Conservation (phyloP, 2,329 filamentous ascomycete genomes). For the Diaporthe nobilis region DNA sequence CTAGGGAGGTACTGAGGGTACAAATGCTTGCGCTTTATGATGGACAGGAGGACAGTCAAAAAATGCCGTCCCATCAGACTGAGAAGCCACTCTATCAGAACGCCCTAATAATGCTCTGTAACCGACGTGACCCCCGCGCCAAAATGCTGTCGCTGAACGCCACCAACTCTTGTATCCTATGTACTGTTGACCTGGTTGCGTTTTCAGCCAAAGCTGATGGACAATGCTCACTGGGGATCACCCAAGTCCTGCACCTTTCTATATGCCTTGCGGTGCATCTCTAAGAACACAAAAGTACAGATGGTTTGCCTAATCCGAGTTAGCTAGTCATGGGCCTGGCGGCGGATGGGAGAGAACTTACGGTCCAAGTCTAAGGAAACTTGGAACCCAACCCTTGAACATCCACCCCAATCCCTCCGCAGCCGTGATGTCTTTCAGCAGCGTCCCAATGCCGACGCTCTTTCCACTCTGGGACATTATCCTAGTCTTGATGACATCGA, state of each 20-base stretch:
- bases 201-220: not conserved
- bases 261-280: conserved; percentile 87
- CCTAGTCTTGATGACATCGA: conserved; percentile 91
- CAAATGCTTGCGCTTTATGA: conserved; percentile 2
- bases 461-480: conserved; percentile 79
- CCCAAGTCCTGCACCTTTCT: conserved; percentile 65
- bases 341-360: conserved; percentile 55
- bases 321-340: not conserved
- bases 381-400: conserved; percentile 93
- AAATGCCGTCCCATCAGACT: conserved; percentile 11
- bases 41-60: conserved; percentile 21
- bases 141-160: conserved; percentile 26
- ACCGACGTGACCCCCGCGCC: conserved; percentile 13
- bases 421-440: conserved; percentile 77
- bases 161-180: conserved; percentile 21
- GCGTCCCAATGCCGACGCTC: conserved; percentile 65
- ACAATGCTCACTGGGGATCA: conserved; percentile 47
- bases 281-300: conserved; percentile 87
- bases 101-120: conserved; percentile 25
- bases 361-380: conserved; percentile 75
- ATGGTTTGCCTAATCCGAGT: conserved; percentile 76
- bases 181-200: conserved; percentile 14
- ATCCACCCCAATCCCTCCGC: conserved; percentile 84
- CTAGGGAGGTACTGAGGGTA: conserved; percentile 6
- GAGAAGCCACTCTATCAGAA: conserved; percentile 29